These are phyloP conservation scores for Stropharia rugosoannulata DNA, from an alignment of 768 basidiomycete species.

Conservation along the genomic window DNA sequence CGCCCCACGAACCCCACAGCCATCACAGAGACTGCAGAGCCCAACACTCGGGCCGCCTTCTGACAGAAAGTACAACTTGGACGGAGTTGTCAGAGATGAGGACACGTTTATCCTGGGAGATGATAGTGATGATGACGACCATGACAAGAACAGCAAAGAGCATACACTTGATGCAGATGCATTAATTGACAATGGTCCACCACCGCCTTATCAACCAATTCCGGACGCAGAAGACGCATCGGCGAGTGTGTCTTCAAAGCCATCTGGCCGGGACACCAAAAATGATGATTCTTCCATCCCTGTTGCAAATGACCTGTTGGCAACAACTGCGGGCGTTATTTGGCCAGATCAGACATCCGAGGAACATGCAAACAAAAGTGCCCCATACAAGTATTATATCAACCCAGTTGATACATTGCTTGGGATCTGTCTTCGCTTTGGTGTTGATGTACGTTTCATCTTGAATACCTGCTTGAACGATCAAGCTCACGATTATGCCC, in stretches of 20 bases:
- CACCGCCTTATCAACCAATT: conserved; percentile 8
- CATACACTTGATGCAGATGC: background rate
- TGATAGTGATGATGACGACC: conserved; percentile 51
- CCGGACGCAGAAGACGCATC: background rate
- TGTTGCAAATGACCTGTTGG: background rate
- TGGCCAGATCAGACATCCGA: background rate
- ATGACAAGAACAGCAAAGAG: conserved; percentile 16
- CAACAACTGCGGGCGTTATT: background rate
- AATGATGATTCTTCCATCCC: background rate
- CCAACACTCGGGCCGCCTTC: background rate
- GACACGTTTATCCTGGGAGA: conserved; percentile 68
- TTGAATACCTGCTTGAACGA: background rate
- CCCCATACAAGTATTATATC: conserved; percentile 49
- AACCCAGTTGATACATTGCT: conserved; percentile 57
- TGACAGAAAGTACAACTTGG: conserved; percentile 31
- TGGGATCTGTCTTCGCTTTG: conserved; percentile 61
- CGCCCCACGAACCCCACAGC: conserved; percentile 9
- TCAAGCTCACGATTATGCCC: background rate
- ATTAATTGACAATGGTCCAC: background rate
- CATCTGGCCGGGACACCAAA: background rate
- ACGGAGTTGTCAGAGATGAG: conserved; percentile 58
- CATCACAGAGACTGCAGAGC: background rate
- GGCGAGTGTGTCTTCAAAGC: background rate
- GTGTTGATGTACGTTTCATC: conserved; percentile 54
- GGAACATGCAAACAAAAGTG: background rate